Conservation (phyloP, 805 yeast species). For the Clavispora asparagi region DNA sequence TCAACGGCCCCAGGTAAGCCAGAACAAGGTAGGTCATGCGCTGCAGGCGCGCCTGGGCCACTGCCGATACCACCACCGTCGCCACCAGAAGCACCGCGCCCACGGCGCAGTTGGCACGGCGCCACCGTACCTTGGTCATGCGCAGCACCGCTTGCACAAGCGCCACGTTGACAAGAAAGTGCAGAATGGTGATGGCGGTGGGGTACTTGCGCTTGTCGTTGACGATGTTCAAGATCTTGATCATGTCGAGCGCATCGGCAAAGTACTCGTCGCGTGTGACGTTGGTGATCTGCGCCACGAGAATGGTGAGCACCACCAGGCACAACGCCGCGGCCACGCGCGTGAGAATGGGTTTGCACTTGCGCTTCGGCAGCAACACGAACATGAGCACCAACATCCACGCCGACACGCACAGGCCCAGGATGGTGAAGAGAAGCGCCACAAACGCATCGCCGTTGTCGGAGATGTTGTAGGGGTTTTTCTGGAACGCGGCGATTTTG, state of each 20-base stretch:
- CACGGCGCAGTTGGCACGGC: conserved; percentile 19
- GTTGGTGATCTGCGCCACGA: conserved; percentile 41
- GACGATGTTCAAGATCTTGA: conserved; percentile 32
- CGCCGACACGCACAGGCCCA: conserved; percentile 52
- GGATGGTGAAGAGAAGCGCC: conserved; percentile 46
- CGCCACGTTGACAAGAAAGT: conserved; percentile 45
- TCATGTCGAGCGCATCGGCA: conserved; percentile 49
- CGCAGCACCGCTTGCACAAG: conserved; percentile 46
- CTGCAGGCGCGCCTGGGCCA: conserved; percentile 1
- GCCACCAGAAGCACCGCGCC: conserved; percentile 12
- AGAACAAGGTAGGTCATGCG: background rate
- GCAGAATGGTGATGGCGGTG: conserved; percentile 37
- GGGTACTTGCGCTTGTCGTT: conserved; percentile 33
- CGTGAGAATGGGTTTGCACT: conserved; percentile 54
- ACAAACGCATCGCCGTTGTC: conserved; percentile 40
- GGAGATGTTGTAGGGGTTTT: conserved; percentile 22
- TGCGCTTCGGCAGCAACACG: conserved; percentile 43
- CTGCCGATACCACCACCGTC: conserved; percentile 11
- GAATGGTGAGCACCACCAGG: conserved; percentile 50
- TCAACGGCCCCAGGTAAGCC: conserved; percentile 13
- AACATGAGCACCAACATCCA: conserved; percentile 69
- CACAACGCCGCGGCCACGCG: conserved; percentile 53
- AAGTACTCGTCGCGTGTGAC: conserved; percentile 48
- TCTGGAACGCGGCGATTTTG: conserved; percentile 9
- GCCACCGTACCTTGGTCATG: conserved; percentile 19